Evolutionary conservation across 306 rosid genomes (phyloP).

Genomic region (Chamaecrista fasciculata): DNA sequence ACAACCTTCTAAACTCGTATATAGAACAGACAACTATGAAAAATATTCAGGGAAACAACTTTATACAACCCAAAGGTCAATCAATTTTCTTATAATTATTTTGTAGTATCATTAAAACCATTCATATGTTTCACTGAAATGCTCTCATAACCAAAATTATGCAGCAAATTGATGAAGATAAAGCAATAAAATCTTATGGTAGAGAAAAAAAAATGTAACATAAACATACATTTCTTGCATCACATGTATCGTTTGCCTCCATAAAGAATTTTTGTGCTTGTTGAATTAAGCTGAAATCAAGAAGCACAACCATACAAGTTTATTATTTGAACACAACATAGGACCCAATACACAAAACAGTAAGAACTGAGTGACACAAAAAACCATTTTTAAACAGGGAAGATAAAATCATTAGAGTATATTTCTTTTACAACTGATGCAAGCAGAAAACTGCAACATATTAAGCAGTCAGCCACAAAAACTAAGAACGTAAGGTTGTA

Average conservation of each 20-base stretch:
- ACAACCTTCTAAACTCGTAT: constrained; percentile 9
- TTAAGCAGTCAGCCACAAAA: constrained; percentile 15
- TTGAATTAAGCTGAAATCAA: constrained; percentile 83
- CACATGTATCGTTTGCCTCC: constrained; percentile 74
- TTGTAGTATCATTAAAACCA: neutral
- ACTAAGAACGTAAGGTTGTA: neutral
- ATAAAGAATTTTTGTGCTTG: constrained; percentile 72
- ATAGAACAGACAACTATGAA: constrained; percentile 12
- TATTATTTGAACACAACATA: constrained; percentile 24
- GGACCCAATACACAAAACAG: constrained; percentile 25
- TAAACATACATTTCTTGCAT: constrained; percentile 80
- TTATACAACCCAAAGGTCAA: neutral
- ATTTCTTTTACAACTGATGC: constrained; percentile 2
- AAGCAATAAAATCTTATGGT: constrained; percentile 16
- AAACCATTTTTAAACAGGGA: neutral
- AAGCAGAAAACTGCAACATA: neutral
- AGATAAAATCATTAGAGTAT: neutral
- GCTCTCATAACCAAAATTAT: constrained; percentile 20
- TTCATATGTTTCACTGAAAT: constrained; percentile 23
- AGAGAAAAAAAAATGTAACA: constrained; percentile 29
- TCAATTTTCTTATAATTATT: constrained; percentile 8
- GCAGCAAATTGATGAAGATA: constrained; percentile 14
- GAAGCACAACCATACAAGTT: constrained; percentile 25
- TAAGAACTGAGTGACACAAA: neutral
- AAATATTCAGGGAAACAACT: constrained; percentile 9